phyloP scores from a whole-genome alignment of 2,329 filamentous ascomycete species.

The Claviceps monticola region DNA sequence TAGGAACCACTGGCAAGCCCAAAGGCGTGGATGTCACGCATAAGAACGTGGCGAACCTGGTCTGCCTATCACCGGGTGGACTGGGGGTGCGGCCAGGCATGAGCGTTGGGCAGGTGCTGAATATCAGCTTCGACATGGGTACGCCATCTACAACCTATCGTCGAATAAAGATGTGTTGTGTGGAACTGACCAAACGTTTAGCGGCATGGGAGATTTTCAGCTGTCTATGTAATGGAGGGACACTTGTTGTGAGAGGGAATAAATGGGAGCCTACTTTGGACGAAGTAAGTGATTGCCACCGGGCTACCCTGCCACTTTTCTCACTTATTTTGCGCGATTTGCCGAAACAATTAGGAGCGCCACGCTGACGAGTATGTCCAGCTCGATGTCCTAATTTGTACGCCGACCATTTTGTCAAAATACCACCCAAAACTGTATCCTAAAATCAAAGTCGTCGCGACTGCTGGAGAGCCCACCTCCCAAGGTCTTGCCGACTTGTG shows the following conservation, averaged over 20 bases:
- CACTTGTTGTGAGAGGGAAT: conserved; percentile 36
- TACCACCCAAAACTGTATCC: conserved; percentile 32
- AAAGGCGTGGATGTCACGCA: conserved; percentile 47
- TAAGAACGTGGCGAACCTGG: conserved; percentile 37
- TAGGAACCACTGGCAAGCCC: conserved; percentile 39
- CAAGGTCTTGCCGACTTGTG: conserved; percentile 40
- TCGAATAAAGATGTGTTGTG: not conserved
- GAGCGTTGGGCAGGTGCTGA: conserved; percentile 40
- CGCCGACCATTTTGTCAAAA: conserved; percentile 39
- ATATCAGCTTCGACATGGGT: conserved; percentile 50
- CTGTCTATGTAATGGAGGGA: conserved; percentile 43
- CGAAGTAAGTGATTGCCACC: conserved; percentile 20
- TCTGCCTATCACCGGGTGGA: conserved; percentile 35
- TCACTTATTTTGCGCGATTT: not conserved
- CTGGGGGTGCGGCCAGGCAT: conserved; percentile 35
- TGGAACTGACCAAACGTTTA: conserved; percentile 13
- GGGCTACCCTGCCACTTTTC: not conserved
- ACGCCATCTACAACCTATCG: conserved; percentile 13
- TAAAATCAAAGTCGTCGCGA: conserved; percentile 37
- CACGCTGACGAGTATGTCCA: not conserved
- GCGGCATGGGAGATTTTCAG: conserved; percentile 48
- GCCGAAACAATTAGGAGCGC: not conserved
- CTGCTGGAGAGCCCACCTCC: conserved; percentile 40
- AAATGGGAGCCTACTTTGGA: conserved; percentile 32
- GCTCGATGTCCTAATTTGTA: conserved; percentile 40